Evolutionary conservation across 139 green algal genomes (phyloP).

Genomic region (Chlorella sp.): DNA sequence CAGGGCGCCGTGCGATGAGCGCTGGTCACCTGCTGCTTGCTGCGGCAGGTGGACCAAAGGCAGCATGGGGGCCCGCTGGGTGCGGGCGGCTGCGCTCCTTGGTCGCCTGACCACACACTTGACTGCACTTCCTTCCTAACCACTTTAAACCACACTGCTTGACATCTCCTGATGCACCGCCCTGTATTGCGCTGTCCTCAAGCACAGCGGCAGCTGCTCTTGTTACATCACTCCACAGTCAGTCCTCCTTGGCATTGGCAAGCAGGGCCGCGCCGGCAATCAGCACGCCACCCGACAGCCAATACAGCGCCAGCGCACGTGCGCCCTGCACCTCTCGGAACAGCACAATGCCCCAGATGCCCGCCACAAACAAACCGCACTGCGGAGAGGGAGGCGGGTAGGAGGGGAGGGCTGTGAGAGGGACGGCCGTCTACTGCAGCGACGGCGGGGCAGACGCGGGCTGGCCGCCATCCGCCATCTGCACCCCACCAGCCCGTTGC

Average conservation of each 20-base stretch:
- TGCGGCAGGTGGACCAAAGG: no score
- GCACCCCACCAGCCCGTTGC: neutral
- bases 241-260: constrained; percentile 24
- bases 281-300: constrained; percentile 22
- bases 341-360: constrained; percentile 55
- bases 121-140: no score
- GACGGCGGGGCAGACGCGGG: neutral
- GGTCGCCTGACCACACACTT: no score
- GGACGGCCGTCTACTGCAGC: neutral
- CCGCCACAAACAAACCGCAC: constrained; percentile 54
- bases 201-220: no score
- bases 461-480: neutral
- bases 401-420: neutral
- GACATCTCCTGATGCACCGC: no score
- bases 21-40: no score
- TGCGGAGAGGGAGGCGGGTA: constrained; percentile 30
- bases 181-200: no score
- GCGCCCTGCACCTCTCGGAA: constrained; percentile 40
- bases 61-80: no score
- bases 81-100: no score
- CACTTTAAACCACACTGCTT: no score
- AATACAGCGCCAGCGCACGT: constrained; percentile 28
- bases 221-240: neutral
- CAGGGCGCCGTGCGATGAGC: neutral
- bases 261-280: constrained; percentile 38